phyloP scores from a whole-genome alignment of 352 stramenopile species.

The Phytophthora crassamura region DNA sequence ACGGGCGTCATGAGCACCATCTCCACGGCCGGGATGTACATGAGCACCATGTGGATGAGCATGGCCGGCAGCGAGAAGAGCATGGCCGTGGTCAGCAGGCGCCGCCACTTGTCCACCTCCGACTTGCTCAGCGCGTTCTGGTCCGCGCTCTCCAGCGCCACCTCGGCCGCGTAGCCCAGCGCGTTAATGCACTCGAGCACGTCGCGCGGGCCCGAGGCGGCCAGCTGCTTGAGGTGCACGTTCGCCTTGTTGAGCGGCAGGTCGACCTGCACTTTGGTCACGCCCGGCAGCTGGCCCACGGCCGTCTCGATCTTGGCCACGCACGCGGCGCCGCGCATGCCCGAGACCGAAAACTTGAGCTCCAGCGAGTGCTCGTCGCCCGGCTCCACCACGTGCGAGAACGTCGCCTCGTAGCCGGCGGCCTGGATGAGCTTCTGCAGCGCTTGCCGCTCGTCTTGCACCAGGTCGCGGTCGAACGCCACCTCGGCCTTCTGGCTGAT shows the following conservation, averaged over 20 bases:
- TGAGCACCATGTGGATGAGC: slow-evolving; percentile 89
- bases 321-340: slow-evolving; percentile 71
- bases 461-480: slow-evolving; percentile 76
- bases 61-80: slow-evolving; percentile 87
- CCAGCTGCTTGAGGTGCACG: slow-evolving; percentile 84
- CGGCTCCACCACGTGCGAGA: no score
- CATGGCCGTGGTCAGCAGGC: slow-evolving; percentile 74
- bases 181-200: slow-evolving; percentile 75
- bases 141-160: slow-evolving; percentile 62
- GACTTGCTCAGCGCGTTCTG: slow-evolving; percentile 71
- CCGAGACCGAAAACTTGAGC: slow-evolving; percentile 78
- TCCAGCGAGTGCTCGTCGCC: slow-evolving; percentile 82
- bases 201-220: slow-evolving; percentile 72
- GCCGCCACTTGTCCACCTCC: slow-evolving; percentile 80
- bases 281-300: slow-evolving; percentile 69
- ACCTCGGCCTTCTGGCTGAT: slow-evolving; percentile 90
- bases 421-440: slow-evolving; percentile 73
- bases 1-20: slow-evolving; percentile 77
- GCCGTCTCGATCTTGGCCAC: slow-evolving; percentile 73
- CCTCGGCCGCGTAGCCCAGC: slow-evolving; percentile 66
- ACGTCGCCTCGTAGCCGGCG: slow-evolving; percentile 82
- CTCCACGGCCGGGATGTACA: slow-evolving; percentile 74
- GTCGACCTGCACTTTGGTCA: slow-evolving; percentile 76
- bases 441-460: slow-evolving; percentile 55
- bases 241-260: slow-evolving; percentile 70